A percentile compares a stretch with the other conserved stretches of the same genome.
Conservation (phyloP, 495 filamentous ascomycete genomes). For the Achaetomiella virescens region DNA sequence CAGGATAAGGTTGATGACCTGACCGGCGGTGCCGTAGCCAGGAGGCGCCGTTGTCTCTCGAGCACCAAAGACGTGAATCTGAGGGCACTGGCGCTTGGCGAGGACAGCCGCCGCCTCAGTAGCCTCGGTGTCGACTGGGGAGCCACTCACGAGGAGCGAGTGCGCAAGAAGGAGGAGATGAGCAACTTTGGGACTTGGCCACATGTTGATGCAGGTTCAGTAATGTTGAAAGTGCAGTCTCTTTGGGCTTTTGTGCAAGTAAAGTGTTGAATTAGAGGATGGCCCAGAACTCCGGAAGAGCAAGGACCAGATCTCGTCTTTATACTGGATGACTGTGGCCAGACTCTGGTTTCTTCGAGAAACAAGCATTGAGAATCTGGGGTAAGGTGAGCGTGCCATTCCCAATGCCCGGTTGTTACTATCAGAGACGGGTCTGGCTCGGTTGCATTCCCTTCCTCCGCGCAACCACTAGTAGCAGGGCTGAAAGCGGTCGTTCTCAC, state of each 20-base stretch:
- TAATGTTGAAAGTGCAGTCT: too few relatives aligned
- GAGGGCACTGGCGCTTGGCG: conserved; percentile 37
- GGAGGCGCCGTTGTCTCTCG: conserved; percentile 54
- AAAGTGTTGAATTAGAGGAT: too few relatives aligned
- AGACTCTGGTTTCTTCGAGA: background rate
- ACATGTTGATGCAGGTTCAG: conserved; percentile 22
- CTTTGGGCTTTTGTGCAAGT: too few relatives aligned
- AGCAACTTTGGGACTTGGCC: conserved; percentile 28
- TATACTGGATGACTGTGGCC: background rate
- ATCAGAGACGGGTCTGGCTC: background rate
- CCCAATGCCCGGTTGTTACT: conserved; percentile 6
- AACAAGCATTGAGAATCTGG: background rate
- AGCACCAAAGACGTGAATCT: conserved; percentile 57
- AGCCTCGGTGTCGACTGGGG: conserved; percentile 18
- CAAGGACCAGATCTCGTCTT: background rate
- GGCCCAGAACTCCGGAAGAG: too few relatives aligned
- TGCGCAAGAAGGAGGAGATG: conserved; percentile 25
- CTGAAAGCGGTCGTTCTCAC: background rate
- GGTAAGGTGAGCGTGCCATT: background rate
- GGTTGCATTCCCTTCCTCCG: conserved; percentile 27
- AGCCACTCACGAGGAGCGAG: conserved; percentile 26
- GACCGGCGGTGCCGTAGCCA: conserved; percentile 50
- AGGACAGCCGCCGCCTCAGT: conserved; percentile 13
- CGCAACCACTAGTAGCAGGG: background rate
- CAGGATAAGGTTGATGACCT: conserved; percentile 49